Evolutionary conservation across 163 green algal species (phyloP), one percentile per base, ranked within the genome.

Genomic region (Chlorella variabilis): DNA sequence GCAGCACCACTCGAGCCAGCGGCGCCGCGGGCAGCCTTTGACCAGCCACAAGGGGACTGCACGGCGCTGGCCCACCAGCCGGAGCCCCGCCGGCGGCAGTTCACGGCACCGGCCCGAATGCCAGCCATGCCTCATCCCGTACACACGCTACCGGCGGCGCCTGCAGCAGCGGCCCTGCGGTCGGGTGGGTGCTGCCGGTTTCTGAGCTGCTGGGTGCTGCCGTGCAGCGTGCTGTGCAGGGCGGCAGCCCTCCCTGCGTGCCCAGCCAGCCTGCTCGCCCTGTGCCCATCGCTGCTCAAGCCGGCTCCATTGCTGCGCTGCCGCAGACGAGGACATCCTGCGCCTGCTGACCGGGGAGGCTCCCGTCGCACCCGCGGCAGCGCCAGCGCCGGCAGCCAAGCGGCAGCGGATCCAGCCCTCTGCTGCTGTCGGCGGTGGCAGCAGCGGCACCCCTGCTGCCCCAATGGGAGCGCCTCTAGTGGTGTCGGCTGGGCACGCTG

Each of bases 241-340:
- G n/a, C n/a, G n/a, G n/a, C n/a, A n/a, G n/a, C n/a, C n/a, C n/a
- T n/a, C n/a, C n/a, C n/a, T n/a, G n/a, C n/a, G n/a, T n/a, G n/a
- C n/a, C n/a, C n/a, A n/a, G n/a, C n/a, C n/a, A n/a, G n/a, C n/a
- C n/a, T n/a, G n/a, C n/a, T n/a, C n/a, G n/a, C n/a, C n/a, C n/a
- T n/a, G n/a, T n/a, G n/a, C n/a, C n/a, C n/a, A n/a, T n/a, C n/a
- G n/a, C n/a, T n/a, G n/a, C n/a, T n/a, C n/a, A n/a, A n/a, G n/a
- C n/a, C n/a, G n/a, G n/a, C n/a, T n/a, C n/a, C n/a, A n/a, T n/a
- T n/a, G n/a, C n/a, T n/a, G 5, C 39, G 41, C 3, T 27, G 5
- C 6, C 34, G 29, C 76, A 82, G 76, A 66, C 34, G 51, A 66
- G 4, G 63, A 77, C 63, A 82, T 82, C 25, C 63, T 82, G 27